Base-by-base conservation (phyloP, 768 basidiomycete genomes). In the Boletus eberwhitei region DNA sequence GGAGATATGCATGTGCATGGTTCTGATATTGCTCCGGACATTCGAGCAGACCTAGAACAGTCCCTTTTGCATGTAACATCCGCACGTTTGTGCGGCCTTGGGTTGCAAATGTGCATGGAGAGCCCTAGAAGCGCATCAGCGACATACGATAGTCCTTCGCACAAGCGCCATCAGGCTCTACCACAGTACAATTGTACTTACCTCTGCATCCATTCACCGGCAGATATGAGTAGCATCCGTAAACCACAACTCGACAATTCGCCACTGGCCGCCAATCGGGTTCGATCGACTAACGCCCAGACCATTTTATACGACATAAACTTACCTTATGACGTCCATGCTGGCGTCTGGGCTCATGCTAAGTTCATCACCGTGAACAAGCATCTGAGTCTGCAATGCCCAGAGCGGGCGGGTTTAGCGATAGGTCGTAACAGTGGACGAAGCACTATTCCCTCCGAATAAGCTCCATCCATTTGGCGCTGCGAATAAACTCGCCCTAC, bases 161-260 rank as follows among this genome's bases (percentile, higher is more conserved):
- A 32, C 21, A 8, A 24, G 26, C 4, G 13, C 7, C 17, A 24
- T 26, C n/a, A 11, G 11, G 21, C 12, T n/a, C 19, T 11, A 13
- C 17, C 17, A 32, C 14, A 4, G 4, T 17, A 13, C 11, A 13
- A 32, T 9, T 2, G 73, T 17, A 16, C 42, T 24, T 54, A 81
- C 81, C 75, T 75, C 41, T 81, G 73, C 73, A 83, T 77, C 63
- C 77, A 79, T 68, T 77, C 81, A 0, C 82, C 80, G 0, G 74
- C 74, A 0, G 74, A 74, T 5, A 77, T 79, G 16, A 80, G 67
- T 19, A 83, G 43, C 16, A 79, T 66, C 26, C 82, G 64, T 77
- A 83, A 79, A 0, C 82, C 82, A 8, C 82, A 78, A 1, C 74
- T 75, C 0, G 83, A 66, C 0, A 79, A 74, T 52, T 83, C 79